Conservation (phyloP, 2,329 filamentous ascomycete genomes). For the Phialophora tarda region DNA sequence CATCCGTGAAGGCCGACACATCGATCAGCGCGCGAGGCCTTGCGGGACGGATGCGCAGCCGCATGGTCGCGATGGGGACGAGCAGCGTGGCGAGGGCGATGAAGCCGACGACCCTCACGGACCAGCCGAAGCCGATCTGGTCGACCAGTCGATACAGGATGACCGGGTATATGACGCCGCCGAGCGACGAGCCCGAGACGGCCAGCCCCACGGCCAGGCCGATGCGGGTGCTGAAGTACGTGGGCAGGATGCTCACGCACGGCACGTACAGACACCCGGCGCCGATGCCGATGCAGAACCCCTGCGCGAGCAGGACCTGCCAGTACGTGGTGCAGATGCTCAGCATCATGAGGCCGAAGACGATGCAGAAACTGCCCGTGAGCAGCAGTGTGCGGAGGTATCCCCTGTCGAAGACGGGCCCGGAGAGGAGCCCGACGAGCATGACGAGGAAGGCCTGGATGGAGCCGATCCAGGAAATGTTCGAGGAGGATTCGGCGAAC, state of each 20-base stretch:
- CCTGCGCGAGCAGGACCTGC: conserved; percentile 57
- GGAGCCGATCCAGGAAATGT: conserved; percentile 60
- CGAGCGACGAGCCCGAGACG: conserved; percentile 40
- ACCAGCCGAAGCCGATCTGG: conserved; percentile 66
- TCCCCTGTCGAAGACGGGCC: conserved; percentile 51
- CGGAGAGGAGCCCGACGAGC: conserved; percentile 51
- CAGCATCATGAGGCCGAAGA: conserved; percentile 52
- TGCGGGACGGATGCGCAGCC: conserved; percentile 49
- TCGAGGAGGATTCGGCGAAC: conserved; percentile 43
- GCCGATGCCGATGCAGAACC: conserved; percentile 54
- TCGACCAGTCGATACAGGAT: conserved; percentile 64
- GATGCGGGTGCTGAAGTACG: conserved; percentile 42
- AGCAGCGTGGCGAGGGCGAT: conserved; percentile 57
- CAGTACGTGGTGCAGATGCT: conserved; percentile 51
- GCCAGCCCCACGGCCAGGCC: conserved; percentile 42
- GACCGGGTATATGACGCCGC: conserved; percentile 59
- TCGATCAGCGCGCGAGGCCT: conserved; percentile 54
- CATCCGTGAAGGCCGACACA: conserved; percentile 53
- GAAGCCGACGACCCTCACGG: conserved; percentile 68
- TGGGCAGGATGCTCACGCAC: conserved; percentile 40
- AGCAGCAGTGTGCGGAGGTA: conserved; percentile 45
- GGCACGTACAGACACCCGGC: conserved; percentile 46
- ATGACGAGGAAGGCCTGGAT: conserved; percentile 56
- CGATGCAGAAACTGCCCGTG: conserved; percentile 43
- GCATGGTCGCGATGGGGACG: conserved; percentile 49